A percentile compares a stretch with the other conserved stretches of the same genome.
Conservation (phyloP, 768 basidiomycete species). For the Russula olivacea region DNA sequence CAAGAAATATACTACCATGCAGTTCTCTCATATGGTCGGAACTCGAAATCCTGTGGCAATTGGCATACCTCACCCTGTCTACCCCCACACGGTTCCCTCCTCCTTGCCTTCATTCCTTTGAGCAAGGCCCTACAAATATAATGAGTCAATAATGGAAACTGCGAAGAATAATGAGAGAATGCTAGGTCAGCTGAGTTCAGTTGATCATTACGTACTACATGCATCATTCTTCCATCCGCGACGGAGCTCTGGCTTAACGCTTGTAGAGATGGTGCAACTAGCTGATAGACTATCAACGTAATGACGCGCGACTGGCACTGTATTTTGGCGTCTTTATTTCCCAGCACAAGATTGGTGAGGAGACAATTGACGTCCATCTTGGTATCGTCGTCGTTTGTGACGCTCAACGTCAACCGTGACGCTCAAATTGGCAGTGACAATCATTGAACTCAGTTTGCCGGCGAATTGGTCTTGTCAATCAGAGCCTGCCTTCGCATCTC, state of each 20-base stretch:
- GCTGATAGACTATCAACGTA: no score
- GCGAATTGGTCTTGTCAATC: conserved; percentile 9
- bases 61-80: background rate
- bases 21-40: no score
- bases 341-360: background rate
- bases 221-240: conserved; percentile 7
- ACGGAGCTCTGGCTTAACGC: conserved; percentile 19
- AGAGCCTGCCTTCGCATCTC: conserved; percentile 12
- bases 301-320: no score
- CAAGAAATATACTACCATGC: background rate
- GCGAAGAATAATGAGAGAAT: background rate
- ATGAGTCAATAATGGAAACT: background rate
- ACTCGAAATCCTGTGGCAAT: no score
- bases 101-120: background rate
- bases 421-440: conserved; percentile 21
- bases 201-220: conserved; percentile 8
- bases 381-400: background rate
- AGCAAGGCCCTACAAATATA: background rate
- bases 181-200: background rate
- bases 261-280: background rate
- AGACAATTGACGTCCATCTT: background rate
- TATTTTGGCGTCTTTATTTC: background rate
- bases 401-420: conserved; percentile 17
- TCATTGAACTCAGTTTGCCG: conserved; percentile 25
- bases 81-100: background rate